Evolutionary conservation across 345 rosid genomes (phyloP), one percentile per base, ranked within the genome.

Genomic region (Anacardium occidentale): DNA sequence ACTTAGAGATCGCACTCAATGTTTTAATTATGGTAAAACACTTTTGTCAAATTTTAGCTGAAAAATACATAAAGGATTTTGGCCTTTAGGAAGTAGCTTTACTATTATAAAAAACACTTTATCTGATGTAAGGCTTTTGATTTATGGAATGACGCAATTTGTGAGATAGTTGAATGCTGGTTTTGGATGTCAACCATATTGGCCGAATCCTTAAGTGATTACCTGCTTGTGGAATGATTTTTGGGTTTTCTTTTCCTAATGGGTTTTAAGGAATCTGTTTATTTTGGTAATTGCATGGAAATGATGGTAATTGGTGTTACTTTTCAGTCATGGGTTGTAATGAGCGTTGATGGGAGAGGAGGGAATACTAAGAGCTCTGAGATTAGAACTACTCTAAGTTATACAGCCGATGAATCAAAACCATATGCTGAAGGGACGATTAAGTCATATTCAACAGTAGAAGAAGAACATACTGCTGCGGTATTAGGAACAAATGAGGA

Each of bases 321-420:
- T 42, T 72, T 76, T 61, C 76, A 93, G 97, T 70, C 82, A 62
- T 80, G 79, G 75, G 74, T 85, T 68, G 77, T 75, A 44, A 80
- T 82, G 89, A 80, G 87, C 56, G 74, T 85, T 69, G 88, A 85
- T 68, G 89, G 79, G 63, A 83, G 62, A 3, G 79, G 75, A 64
- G 55, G 74, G 0, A 82, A 81, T 18, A 37, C 82, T 73, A 34
- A 81, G 21, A 68, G 67, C 13, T 74, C 85, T 12, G 70, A 75
- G 64, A 78, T 59, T 72, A 77, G 52, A 65, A 72, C 76, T 64
- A 72, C 81, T 50, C 79, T 75, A 64, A 83, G 77, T 71, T 78
- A 76, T 78, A 64, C 81, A 15, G 79, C 83, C 66, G 85, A 81
- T 62, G 87, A 78, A 66, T 77, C 91, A 1, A 78, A 82, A 69